phyloP scores from a whole-genome alignment of 2,329 filamentous ascomycete species.

The Pseudopyrenochaeta lycopersici region DNA sequence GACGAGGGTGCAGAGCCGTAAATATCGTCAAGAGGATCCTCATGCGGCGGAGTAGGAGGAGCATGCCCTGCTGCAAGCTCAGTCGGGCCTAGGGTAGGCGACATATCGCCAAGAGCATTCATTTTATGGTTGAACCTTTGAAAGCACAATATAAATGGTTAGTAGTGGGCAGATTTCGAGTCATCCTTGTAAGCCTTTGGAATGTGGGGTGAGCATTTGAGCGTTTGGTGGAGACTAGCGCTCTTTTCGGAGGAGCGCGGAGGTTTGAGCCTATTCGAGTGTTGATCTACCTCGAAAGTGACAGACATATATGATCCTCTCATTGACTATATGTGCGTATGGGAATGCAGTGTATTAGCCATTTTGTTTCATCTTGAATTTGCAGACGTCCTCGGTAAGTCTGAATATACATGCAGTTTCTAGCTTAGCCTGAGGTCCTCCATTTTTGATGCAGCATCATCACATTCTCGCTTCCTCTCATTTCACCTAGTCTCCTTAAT shows the following conservation, averaged over 20 bases:
- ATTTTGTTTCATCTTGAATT: too few species aligned
- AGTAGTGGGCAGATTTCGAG: constrained; percentile 1
- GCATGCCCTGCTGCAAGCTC: constrained; percentile 39
- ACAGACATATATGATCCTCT: neutral
- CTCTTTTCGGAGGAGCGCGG: constrained; percentile 22
- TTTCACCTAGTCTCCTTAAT: too few species aligned
- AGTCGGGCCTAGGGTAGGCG: constrained; percentile 35
- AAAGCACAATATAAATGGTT: neutral
- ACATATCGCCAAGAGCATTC: constrained; percentile 30
- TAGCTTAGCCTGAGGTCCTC: too few species aligned
- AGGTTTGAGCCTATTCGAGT: constrained; percentile 24
- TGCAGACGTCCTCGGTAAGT: too few species aligned
- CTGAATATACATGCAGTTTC: too few species aligned
- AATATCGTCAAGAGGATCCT: constrained; percentile 55
- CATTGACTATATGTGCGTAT: neutral
- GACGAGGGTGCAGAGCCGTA: constrained; percentile 56
- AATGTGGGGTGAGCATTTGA: constrained; percentile 16
- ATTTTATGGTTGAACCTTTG: constrained; percentile 9
- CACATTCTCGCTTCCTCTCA: too few species aligned
- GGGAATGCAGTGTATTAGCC: too few species aligned
- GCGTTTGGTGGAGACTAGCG: constrained; percentile 22
- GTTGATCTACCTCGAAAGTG: neutral
- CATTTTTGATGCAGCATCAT: too few species aligned
- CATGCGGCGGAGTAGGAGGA: constrained; percentile 45
- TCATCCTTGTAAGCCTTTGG: constrained; percentile 14